phyloP scores from a whole-genome alignment of 768 basidiomycete genomes.

The Tricholomella constricta region DNA sequence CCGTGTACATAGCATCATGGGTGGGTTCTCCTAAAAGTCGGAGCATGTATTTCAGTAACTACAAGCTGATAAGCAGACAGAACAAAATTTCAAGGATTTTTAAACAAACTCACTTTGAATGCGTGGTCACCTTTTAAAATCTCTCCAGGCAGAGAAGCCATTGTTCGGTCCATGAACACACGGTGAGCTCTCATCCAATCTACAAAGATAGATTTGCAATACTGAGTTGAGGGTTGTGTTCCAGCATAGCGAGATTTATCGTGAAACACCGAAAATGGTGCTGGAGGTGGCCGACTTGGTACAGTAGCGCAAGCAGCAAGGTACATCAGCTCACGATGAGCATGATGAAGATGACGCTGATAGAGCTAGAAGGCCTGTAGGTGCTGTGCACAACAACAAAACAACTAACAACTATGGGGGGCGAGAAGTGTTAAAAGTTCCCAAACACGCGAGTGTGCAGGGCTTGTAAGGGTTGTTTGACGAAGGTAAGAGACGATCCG shows the following conservation, averaged over 20 bases:
- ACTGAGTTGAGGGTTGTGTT: neutral
- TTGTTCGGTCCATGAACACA: neutral
- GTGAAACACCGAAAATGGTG: neutral
- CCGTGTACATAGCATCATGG: slow-evolving; percentile 2
- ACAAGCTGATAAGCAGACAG: neutral
- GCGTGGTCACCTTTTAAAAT: slow-evolving; percentile 6
- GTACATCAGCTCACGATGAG: slow-evolving; percentile 1
- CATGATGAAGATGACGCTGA: neutral
- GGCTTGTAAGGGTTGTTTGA: too few species aligned
- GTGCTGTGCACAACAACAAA: too few species aligned
- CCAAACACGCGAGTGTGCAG: too few species aligned
- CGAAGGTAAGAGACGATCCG: too few species aligned
- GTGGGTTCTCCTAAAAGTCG: neutral
- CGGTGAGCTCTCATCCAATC: slow-evolving; percentile 2
- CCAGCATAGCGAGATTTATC: neutral
- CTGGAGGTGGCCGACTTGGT: neutral
- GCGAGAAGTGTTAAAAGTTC: too few species aligned
- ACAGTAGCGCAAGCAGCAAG: neutral
- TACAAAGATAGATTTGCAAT: neutral
- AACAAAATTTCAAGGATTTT: neutral
- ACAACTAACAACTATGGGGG: too few species aligned
- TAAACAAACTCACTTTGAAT: neutral
- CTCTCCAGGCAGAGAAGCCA: neutral
- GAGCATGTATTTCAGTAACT: slow-evolving; percentile 1
- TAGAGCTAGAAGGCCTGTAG: too few species aligned